phyloP scores from a whole-genome alignment of 768 basidiomycete genomes.

The Dioszegia aurantiaca region DNA sequence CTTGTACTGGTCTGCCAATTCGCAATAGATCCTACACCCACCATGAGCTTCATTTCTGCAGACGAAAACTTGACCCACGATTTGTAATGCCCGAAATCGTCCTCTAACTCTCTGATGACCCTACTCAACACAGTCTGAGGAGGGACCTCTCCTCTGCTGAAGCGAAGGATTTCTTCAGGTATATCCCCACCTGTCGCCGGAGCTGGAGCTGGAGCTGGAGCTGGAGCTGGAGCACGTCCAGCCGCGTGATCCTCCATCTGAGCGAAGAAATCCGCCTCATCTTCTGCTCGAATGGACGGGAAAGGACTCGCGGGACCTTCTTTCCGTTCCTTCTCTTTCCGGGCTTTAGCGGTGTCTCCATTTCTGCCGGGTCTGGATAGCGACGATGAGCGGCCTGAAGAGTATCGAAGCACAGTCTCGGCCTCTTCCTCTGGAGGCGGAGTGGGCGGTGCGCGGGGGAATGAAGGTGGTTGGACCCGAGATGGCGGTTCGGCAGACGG shows the following conservation, averaged over 20 bases:
- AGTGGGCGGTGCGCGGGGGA: conserved; percentile 17
- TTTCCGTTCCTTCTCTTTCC: conserved; percentile 65
- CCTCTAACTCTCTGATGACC: conserved; percentile 83
- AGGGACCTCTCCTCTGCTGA: conserved; percentile 59
- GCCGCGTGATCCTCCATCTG: conserved; percentile 52
- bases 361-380: conserved; percentile 44
- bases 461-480: conserved; percentile 12
- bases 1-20: conserved; percentile 90
- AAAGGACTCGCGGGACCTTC: conserved; percentile 57
- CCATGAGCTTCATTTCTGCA: neutral
- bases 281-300: conserved; percentile 76
- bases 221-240: too few species aligned
- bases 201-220: too few species aligned
- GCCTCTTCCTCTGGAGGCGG: conserved; percentile 21
- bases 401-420: neutral
- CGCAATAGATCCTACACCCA: conserved; percentile 73
- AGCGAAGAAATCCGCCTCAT: conserved; percentile 70
- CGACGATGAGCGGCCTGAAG: conserved; percentile 7
- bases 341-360: conserved; percentile 58
- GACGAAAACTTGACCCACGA: conserved; percentile 59
- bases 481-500: conserved; percentile 29
- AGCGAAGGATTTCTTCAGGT: conserved; percentile 4
- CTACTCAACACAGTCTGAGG: conserved; percentile 82
- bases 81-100: conserved; percentile 92
- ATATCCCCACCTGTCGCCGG: too few species aligned